Base-by-base conservation (phyloP, 1,139 yeast species). In the Fermentozyma sake region DNA sequence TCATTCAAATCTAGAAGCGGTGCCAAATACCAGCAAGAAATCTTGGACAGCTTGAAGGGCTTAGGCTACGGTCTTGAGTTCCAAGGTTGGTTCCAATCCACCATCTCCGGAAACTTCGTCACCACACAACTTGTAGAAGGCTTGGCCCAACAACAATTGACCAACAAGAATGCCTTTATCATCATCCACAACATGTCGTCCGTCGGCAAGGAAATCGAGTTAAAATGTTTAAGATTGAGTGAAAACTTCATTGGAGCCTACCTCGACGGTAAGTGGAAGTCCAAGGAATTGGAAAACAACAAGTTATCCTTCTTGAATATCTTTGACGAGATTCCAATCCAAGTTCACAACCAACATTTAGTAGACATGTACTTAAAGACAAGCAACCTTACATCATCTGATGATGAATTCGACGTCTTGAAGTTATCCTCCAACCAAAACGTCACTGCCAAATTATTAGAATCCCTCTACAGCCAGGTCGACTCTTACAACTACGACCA, bases 401-500 rank as follows among this genome's bases (percentile, higher is more conserved):
- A 44, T 29, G 47, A 45, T 19, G 68, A 62, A 29, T 61, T 55
- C 33, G 69, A 64, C 33, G 52, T 58, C 28, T 59, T 67, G 41
- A 62, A 61, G 43, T 61, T 67, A 41, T 53, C 65, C 21, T 60
- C 71, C 17, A 65, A 65, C 50, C 68, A 64, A 29, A 60, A 61
- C 41, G 63, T 61, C 35, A 64, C 70, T 24, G 60, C 70, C 14
- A 71, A 66, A 44, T 60, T 67, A 44, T 72, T 81, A 38, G 94
- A 84, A 50, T 73, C 75, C 25, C 68, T 86, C 45, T 72, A 79
- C 48, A 82, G 80, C 33, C 77, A 86, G 30, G 73, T 83, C 24
- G 95, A 86, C 53, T 78, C 81, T 26, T 79, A 77, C 62, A 80
- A 80, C 60, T 79, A 79, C 49, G 93, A 83, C 50, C 85, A 83